Percentiles rank a stretch among this genome's conserved stretches.
These are phyloP conservation scores for Acer campestre DNA, from an alignment of 345 rosid genomes.

Conservation along the genomic window DNA sequence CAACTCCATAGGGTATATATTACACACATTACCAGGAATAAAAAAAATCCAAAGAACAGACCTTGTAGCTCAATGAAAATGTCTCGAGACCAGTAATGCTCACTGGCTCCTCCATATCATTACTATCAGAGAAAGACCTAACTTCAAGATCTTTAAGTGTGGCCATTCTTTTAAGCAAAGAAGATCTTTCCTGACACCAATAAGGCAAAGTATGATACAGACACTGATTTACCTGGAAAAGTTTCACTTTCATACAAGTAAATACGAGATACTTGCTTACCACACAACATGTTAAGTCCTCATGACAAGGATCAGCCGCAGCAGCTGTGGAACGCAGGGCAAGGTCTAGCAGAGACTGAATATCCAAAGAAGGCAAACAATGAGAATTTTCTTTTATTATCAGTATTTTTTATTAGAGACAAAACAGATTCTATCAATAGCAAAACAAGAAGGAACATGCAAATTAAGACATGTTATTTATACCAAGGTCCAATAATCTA, in stretches of 20 bases:
- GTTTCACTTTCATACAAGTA: background rate
- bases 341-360: constrained; percentile 91
- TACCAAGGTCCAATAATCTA: background rate
- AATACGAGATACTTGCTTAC: constrained; percentile 46
- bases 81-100: constrained; percentile 95
- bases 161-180: constrained; percentile 78
- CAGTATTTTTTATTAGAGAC: too few relatives aligned
- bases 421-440: background rate
- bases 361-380: constrained; percentile 1
- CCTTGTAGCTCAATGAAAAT: constrained; percentile 97
- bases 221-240: background rate
- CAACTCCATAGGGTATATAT: background rate
- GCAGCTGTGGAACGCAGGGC: constrained; percentile 95
- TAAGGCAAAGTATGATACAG: constrained; percentile 23
- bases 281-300: constrained; percentile 93
- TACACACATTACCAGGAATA: background rate
- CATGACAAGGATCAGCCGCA: constrained; percentile 95
- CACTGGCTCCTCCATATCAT: constrained; percentile 65
- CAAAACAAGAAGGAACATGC: background rate
- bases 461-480: constrained; percentile 18
- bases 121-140: constrained; percentile 39
- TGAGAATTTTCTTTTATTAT: background rate
- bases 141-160: constrained; percentile 53
- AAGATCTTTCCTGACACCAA: constrained; percentile 73
- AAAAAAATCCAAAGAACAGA: constrained; percentile 22